A percentile compares a stretch with the other conserved stretches of the same genome.
Conservation (phyloP, 768 basidiomycete species). For the Rubroboletus pulcherrimus region DNA sequence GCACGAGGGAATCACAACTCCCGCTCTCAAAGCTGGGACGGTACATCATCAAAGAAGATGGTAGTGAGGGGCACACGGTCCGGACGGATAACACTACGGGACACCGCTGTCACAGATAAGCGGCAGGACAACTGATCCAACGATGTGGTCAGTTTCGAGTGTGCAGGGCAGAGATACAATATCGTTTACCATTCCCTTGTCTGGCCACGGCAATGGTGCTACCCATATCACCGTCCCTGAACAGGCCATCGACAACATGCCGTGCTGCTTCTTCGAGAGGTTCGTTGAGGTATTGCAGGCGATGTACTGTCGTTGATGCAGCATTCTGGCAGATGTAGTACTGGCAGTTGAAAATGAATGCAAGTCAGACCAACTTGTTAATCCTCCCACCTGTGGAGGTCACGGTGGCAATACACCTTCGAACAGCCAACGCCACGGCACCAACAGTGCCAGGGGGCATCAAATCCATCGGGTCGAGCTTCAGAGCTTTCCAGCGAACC, state of each 20-base stretch:
- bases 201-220: conserved; percentile 73
- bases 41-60: conserved; percentile 67
- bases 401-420: conserved; percentile 66
- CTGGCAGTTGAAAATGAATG: conserved; percentile 34
- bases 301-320: conserved; percentile 60
- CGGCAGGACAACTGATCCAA: conserved; percentile 56
- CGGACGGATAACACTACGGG: conserved; percentile 65
- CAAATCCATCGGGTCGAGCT: conserved; percentile 42
- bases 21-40: conserved; percentile 21
- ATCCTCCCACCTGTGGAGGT: conserved; percentile 82
- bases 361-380: conserved; percentile 59
- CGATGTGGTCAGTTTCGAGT: not conserved
- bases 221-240: conserved; percentile 58
- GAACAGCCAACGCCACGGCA: conserved; percentile 71
- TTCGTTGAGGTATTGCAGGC: conserved; percentile 59
- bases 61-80: conserved; percentile 72
- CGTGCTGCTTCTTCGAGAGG: conserved; percentile 53
- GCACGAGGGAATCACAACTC: not conserved
- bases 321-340: conserved; percentile 73
- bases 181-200: conserved; percentile 54
- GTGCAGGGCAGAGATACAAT: conserved; percentile 4
- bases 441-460: conserved; percentile 79
- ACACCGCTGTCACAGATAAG: conserved; percentile 78
- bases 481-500: conserved; percentile 11
- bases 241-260: conserved; percentile 55